A percentile compares a stretch with the other conserved stretches of the same genome.
These are phyloP conservation scores for Grosmannia penicillata DNA, from an alignment of 2,329 filamentous ascomycete species.

Conservation along the genomic window DNA sequence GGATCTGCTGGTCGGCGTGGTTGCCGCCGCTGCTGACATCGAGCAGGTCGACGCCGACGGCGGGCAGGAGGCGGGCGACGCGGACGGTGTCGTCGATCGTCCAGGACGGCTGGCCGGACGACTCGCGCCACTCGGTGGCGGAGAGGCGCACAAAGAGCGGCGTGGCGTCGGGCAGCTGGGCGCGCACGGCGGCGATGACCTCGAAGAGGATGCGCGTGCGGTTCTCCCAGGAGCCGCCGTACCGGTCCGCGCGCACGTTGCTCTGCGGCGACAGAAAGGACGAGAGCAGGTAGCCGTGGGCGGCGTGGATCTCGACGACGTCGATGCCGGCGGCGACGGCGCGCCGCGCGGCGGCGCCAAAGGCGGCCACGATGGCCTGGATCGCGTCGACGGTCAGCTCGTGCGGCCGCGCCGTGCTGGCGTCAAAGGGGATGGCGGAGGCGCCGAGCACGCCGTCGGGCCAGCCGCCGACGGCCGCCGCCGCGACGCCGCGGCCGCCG, in stretches of 20 bases:
- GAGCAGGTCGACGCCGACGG: slow-evolving; percentile 63
- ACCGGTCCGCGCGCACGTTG: too few species aligned
- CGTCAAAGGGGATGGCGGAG: slow-evolving; percentile 41
- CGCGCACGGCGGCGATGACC: too few species aligned
- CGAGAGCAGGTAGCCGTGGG: slow-evolving; percentile 52
- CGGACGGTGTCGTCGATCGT: slow-evolving; percentile 50
- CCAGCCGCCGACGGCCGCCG: slow-evolving; percentile 39
- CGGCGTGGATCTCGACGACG: slow-evolving; percentile 53
- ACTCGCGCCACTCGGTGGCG: slow-evolving; percentile 51
- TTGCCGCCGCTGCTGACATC: slow-evolving; percentile 72
- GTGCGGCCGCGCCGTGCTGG: slow-evolving; percentile 44
- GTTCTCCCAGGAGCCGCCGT: too few species aligned
- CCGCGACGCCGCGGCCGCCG: slow-evolving; percentile 29
- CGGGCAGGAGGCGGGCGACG: slow-evolving; percentile 56
- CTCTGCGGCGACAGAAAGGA: slow-evolving; percentile 47
- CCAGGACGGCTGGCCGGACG: slow-evolving; percentile 38
- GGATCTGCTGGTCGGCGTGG: slow-evolving; percentile 44
- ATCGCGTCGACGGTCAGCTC: slow-evolving; percentile 59
- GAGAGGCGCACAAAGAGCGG: too few species aligned
- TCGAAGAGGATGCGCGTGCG: too few species aligned
- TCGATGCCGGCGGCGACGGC: slow-evolving; percentile 60
- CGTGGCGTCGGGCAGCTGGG: too few species aligned
- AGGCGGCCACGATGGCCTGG: slow-evolving; percentile 45
- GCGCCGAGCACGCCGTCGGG: slow-evolving; percentile 37
- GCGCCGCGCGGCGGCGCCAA: slow-evolving; percentile 40